Base-by-base conservation (phyloP, 768 basidiomycete genomes). In the Termitomyces sp. region DNA sequence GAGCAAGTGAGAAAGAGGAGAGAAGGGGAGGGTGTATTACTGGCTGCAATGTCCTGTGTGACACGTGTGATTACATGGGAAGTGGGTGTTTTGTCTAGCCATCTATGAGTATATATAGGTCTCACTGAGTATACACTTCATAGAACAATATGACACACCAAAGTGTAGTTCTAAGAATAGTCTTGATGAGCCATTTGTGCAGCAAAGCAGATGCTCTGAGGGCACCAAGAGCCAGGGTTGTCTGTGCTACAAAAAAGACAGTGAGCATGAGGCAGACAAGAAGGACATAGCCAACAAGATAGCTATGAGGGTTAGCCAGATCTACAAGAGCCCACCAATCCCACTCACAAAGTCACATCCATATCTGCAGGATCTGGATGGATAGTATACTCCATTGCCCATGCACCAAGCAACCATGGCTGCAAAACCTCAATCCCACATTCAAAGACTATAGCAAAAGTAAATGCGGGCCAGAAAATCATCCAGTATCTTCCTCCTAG, bases 31-130 rank as follows among this genome's bases (percentile, higher is more conserved):
- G 25, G 25, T 25, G 25, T 25, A 25, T 25, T 64, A 71, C 69
- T 71, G 45, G 72, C 67, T 29, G 81, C 74, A n/a, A 88, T 85
- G 67, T 89, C 88, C 60, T 86, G 82, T 0, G 87, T 89, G 68
- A 83, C 83, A 36, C 25, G 1, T 25, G 25, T 25, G 25, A 25
- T 25, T 25, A 25, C 1, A 25, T 1, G 1, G 25, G 25, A 25
- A 25, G 25, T 25, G 25, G 25, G 25, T 25, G 25, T 25, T 25
- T 25, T 25, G 25, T 25, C 25, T 25, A 25, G 25, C 25, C 25
- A 25, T 25, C 25, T 25, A 25, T 1, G 1, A 25, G 25, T 25
- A 25, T 25, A 25, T 25, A 25, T 25, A 25, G 25, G 25, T 25
- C 25, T 25, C 25, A 25, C 25, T 25, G 25, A 25, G 25, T 25